These are phyloP conservation scores for Zygosaccharomyces siamensis DNA, from an alignment of 805 yeast species.

Conservation along the genomic window DNA sequence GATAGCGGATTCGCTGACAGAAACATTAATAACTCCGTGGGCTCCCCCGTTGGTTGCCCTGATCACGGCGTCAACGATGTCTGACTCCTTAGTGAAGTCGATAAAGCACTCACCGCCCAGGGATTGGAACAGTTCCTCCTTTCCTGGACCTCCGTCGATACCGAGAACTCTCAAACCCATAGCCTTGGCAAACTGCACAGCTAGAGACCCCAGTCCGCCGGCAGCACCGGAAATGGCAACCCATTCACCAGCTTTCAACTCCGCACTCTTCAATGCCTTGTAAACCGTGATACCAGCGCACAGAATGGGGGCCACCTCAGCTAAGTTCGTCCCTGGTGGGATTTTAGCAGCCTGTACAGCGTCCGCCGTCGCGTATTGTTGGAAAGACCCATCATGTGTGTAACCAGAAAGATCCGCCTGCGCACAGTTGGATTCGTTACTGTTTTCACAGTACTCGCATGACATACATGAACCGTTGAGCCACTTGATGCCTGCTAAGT, in stretches of 20 bases:
- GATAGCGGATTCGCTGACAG: conserved; percentile 67
- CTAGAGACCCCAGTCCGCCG: conserved; percentile 74
- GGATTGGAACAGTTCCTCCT: conserved; percentile 48
- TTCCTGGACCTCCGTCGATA: conserved; percentile 66
- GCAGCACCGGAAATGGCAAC: conserved; percentile 75
- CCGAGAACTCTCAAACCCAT: conserved; percentile 72
- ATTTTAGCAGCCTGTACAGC: conserved; percentile 81
- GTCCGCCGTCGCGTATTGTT: conserved; percentile 84
- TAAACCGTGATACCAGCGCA: conserved; percentile 92
- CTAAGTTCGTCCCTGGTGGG: conserved; percentile 70
- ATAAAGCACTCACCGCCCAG: conserved; percentile 64
- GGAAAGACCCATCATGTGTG: conserved; percentile 89
- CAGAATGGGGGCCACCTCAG: conserved; percentile 72
- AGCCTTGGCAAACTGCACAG: conserved; percentile 69
- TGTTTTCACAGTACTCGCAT: conserved; percentile 56
- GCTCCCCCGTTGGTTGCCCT: conserved; percentile 67
- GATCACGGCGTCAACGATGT: conserved; percentile 50
- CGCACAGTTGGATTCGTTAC: conserved; percentile 59
- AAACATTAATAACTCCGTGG: conserved; percentile 71
- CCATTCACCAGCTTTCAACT: conserved; percentile 65
- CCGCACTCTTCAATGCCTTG: conserved; percentile 82
- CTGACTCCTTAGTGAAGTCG: conserved; percentile 53
- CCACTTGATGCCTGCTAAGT: conserved; percentile 63
- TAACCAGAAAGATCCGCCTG: conserved; percentile 75
- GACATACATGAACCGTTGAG: conserved; percentile 58